Conservation (phyloP, 306 rosid genomes). For the Medicago arabica region DNA sequence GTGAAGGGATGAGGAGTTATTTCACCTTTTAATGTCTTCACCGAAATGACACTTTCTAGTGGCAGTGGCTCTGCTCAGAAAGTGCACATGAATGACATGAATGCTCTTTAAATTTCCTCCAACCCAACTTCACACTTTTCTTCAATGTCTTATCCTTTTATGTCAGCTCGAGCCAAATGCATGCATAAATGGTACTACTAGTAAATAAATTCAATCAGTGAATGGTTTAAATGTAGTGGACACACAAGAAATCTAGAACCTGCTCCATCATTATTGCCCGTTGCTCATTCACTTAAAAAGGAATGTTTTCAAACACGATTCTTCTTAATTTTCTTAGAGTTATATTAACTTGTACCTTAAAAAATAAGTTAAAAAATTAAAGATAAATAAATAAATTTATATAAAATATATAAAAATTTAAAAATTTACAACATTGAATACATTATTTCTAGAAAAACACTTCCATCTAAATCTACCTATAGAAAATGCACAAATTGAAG, state of each 20-base stretch:
- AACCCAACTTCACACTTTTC: slow-evolving; percentile 23
- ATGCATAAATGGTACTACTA: slow-evolving; percentile 1
- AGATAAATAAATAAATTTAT: too few species aligned
- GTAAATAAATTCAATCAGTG: slow-evolving; percentile 30
- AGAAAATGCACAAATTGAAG: too few species aligned
- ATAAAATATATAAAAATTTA: too few species aligned
- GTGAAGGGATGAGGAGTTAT: slow-evolving; percentile 17
- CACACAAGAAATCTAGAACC: not conserved
- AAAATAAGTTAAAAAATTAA: too few species aligned
- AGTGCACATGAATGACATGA: slow-evolving; percentile 49
- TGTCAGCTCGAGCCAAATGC: slow-evolving; percentile 20
- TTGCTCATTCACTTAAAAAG: slow-evolving; percentile 13
- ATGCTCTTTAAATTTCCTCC: slow-evolving; percentile 38
- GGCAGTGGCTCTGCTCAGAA: slow-evolving; percentile 34
- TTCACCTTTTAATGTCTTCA: slow-evolving; percentile 38
- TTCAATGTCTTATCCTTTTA: slow-evolving; percentile 43
- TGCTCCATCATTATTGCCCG: not conserved
- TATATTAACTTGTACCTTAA: too few species aligned
- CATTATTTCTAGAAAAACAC: too few species aligned
- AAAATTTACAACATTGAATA: too few species aligned
- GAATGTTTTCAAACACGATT: slow-evolving; percentile 31
- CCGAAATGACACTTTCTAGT: slow-evolving; percentile 36
- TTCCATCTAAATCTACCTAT: too few species aligned
- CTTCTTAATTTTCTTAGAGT: not conserved
- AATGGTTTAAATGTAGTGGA: slow-evolving; percentile 27